A percentile compares a stretch with the other conserved stretches of the same genome.
Conservation (phyloP, 1,139 yeast genomes). For the Suhomyces bokatorum region DNA sequence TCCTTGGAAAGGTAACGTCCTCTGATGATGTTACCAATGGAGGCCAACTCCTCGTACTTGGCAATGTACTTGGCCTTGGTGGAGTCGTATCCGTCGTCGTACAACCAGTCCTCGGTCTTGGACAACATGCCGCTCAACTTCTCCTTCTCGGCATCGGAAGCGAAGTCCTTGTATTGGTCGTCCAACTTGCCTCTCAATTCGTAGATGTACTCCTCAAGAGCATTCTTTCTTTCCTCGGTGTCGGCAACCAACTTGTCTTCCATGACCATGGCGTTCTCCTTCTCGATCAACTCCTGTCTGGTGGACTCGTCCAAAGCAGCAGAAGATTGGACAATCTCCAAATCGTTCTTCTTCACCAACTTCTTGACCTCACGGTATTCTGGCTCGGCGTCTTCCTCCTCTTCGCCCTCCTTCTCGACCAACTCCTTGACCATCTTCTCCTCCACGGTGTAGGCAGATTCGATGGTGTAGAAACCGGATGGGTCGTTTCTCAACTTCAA, state of each 20-base stretch:
- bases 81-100: slow-evolving; percentile 95
- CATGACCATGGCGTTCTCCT: slow-evolving; percentile 79
- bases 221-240: slow-evolving; percentile 98
- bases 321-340: slow-evolving; percentile 54
- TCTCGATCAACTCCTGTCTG: slow-evolving; percentile 68
- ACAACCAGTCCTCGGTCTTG: slow-evolving; percentile 97
- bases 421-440: slow-evolving; percentile 86
- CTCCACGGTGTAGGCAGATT: slow-evolving; percentile 92
- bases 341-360: slow-evolving; percentile 87
- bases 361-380: slow-evolving; percentile 90
- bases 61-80: slow-evolving; percentile 97
- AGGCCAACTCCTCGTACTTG: slow-evolving; percentile 94
- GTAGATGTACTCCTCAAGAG: slow-evolving; percentile 96
- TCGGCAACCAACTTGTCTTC: slow-evolving; percentile 97
- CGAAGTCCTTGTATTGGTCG: slow-evolving; percentile 85
- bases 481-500: slow-evolving; percentile 96
- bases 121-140: slow-evolving; percentile 70
- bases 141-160: slow-evolving; percentile 85
- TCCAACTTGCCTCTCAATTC: slow-evolving; percentile 96
- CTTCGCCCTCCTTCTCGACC: slow-evolving; percentile 56
- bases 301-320: slow-evolving; percentile 64
- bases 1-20: slow-evolving; percentile 94
- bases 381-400: slow-evolving; percentile 64
- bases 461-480: slow-evolving; percentile 91
- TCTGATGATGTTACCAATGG: slow-evolving; percentile 90